Conservation (phyloP, 148 eudicot genomes). For the Rhododendron ferrugineum region DNA sequence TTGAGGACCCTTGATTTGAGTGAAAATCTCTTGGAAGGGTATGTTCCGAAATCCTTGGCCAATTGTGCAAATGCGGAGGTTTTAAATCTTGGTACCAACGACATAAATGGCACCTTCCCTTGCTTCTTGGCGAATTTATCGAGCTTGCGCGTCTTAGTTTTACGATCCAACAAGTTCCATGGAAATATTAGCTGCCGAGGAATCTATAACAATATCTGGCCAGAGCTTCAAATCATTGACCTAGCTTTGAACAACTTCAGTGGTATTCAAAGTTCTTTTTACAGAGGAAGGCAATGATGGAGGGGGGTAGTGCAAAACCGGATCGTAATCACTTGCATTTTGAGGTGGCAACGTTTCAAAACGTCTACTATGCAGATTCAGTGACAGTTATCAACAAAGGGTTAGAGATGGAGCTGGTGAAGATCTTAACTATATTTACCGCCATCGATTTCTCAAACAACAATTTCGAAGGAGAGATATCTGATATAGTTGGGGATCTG, state of each 20-base stretch:
- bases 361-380: conserved; percentile 13
- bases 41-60: conserved; percentile 30
- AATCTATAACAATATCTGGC: conserved; percentile 8
- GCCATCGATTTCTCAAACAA: conserved; percentile 36
- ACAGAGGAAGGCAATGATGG: conserved; percentile 21
- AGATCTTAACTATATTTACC: conserved; percentile 34
- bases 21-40: conserved; percentile 34
- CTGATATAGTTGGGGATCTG: conserved; percentile 16
- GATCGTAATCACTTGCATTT: neutral
- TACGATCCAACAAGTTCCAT: conserved; percentile 17
- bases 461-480: conserved; percentile 29
- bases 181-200: neutral
- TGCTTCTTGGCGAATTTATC: conserved; percentile 29
- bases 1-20: conserved; percentile 35
- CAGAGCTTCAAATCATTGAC: conserved; percentile 38
- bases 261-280: conserved; percentile 11
- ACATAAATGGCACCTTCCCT: conserved; percentile 39
- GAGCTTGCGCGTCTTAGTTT: conserved; percentile 37
- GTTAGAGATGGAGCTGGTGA: conserved; percentile 28
- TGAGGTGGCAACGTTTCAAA: rapidly evolving
- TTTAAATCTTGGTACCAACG: conserved; percentile 44
- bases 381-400: conserved; percentile 36
- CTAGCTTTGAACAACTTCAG: conserved; percentile 33
- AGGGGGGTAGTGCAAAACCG: neutral
- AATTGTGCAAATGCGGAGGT: conserved; percentile 39